Base-by-base conservation (phyloP, 1,284 basidiomycete species). In the Ustanciosporium gigantosporum region DNA sequence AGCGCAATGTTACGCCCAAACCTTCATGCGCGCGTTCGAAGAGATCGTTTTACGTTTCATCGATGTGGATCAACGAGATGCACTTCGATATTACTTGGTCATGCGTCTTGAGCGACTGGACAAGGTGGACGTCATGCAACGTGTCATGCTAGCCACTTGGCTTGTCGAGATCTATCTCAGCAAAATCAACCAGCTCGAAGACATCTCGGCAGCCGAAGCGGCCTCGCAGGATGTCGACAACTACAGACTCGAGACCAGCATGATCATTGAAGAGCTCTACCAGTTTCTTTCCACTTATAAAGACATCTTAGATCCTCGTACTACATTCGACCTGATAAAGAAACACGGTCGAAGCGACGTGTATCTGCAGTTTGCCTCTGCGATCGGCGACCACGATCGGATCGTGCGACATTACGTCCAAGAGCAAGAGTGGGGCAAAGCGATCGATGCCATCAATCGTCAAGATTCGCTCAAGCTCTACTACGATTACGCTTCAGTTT, bases 61-160 rank as follows among this genome's bases (percentile, higher is more conserved):
- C 49, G 94, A 97, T 73, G 87, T 82, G 8, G 87, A 86, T 3
- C 93, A 97, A 79, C 84, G 89, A n/a, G 95, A 98, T 78, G 88
- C 92, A 0, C 80, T 98, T 49, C 82, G 95, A 27, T 89, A 89
- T 42, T 99, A 96, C 78, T 82, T 99, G 11, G 87, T 90, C 15
- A 88, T 90, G 17, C 83, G 91, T 22, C 81, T 99, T 34, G 92
- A 96, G 74, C 82, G 89, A 84, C 86, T 76, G 81, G 86, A 80
- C 52, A 90, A 88, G 80, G 84, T 83, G 35, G 91, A 95, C 68
- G 69, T 90, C 36, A 91, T 90, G 0, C 92, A 96, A 78, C 84
- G 95, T 25, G 92, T 94, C 87, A 94, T 98, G 88, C 82, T 99
- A 7, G 92, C 95, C 2, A 97, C 93, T 0, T 99, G 95, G 95